These are phyloP conservation scores for Mycena filopes DNA, from an alignment of 768 basidiomycete species.

Conservation along the genomic window DNA sequence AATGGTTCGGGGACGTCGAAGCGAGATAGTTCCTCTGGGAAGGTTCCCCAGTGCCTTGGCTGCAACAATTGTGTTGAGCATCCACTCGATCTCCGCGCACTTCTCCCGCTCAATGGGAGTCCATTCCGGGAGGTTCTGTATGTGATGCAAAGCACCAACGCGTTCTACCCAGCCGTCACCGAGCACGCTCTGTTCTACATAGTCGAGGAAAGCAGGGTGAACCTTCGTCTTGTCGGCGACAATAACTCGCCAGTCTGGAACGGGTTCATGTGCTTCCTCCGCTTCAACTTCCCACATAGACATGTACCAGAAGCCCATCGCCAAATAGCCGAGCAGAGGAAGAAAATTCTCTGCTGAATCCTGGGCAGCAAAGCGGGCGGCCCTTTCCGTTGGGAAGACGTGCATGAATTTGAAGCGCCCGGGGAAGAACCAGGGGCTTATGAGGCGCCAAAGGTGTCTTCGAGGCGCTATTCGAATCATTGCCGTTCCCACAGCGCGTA, in stretches of 20 bases:
- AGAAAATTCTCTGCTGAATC: slow-evolving; percentile 1
- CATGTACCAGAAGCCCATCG: slow-evolving; percentile 7
- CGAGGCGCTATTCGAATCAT: background rate
- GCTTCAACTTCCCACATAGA: background rate
- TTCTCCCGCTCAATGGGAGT: background rate
- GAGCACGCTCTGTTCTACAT: background rate
- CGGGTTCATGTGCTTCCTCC: background rate
- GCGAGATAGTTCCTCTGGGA: background rate
- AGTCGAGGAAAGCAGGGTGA: background rate
- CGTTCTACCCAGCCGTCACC: background rate
- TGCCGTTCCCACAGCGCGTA: background rate
- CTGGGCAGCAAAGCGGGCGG: slow-evolving; percentile 3
- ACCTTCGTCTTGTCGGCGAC: background rate
- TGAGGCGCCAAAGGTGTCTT: fast-evolving
- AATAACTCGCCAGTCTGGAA: background rate
- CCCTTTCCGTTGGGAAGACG: background rate
- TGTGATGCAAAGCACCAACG: background rate
- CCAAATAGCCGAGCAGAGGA: slow-evolving; percentile 10
- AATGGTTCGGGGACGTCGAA: background rate
- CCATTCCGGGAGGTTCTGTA: background rate
- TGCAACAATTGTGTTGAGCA: background rate
- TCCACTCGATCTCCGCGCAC: background rate
- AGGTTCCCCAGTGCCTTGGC: background rate
- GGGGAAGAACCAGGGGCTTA: slow-evolving; percentile 5
- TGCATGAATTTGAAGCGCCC: slow-evolving; percentile 2